Conservation (phyloP, 2,329 filamentous ascomycete species). For the Fusarium udum region DNA sequence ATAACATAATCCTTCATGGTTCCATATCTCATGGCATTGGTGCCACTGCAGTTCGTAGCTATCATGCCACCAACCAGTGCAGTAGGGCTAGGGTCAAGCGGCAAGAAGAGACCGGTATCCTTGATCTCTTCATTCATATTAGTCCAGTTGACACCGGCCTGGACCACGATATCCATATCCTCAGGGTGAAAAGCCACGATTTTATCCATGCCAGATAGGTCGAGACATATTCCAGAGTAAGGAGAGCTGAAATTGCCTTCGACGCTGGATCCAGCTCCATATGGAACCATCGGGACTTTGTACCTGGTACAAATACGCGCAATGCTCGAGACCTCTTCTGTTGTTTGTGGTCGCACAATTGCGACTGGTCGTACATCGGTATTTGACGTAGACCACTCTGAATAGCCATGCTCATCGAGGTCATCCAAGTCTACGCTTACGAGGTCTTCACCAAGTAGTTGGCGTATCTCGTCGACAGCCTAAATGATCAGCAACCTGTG, state of each 20-base stretch:
- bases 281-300: slow-evolving; percentile 76
- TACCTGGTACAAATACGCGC: slow-evolving; percentile 70
- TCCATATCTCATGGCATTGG: slow-evolving; percentile 71
- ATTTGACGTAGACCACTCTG: slow-evolving; percentile 45
- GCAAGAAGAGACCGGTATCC: slow-evolving; percentile 71
- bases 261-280: slow-evolving; percentile 77
- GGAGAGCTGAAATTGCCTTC: slow-evolving; percentile 78
- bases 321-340: slow-evolving; percentile 71
- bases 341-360: slow-evolving; percentile 70
- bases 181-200: slow-evolving; percentile 71
- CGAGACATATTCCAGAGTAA: slow-evolving; percentile 73
- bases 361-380: slow-evolving; percentile 68
- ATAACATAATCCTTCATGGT: slow-evolving; percentile 82
- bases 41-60: slow-evolving; percentile 73
- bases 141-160: slow-evolving; percentile 75
- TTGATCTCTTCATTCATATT: slow-evolving; percentile 72
- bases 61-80: slow-evolving; percentile 69
- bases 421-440: slow-evolving; percentile 70
- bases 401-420: slow-evolving; percentile 53
- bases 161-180: slow-evolving; percentile 77
- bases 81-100: slow-evolving; percentile 73
- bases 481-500: neutral
- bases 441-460: slow-evolving; percentile 59
- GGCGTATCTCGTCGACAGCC: neutral
- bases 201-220: slow-evolving; percentile 74